Evolutionary conservation across 2,329 filamentous ascomycete species (phyloP), one percentile per base, ranked within the genome.

Genomic region (Purpureocillium takamizusanense): DNA sequence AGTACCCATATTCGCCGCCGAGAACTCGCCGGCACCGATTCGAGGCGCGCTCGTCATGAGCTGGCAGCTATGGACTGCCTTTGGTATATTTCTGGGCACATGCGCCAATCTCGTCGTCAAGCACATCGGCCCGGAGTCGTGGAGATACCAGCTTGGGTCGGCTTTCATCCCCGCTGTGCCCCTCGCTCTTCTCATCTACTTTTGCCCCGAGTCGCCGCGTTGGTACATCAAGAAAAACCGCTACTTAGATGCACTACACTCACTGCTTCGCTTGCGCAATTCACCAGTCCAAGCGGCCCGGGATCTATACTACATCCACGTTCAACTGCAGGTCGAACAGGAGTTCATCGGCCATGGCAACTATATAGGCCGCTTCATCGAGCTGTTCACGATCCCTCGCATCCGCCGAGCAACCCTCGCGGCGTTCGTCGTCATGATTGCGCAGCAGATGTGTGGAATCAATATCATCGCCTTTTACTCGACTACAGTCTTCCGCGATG

Each of bases 1-100:
- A 25, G 81, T 86, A 2, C 84, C 85, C 0, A 79, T 89, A 21
- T 89, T 85, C 49, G 79, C 82, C 0, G 83, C 84, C 2, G 84
- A 89, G 57, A 84, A 77, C 40, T 74, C 79, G 0, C 83, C 83
- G 0, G 78, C 82, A 2, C 57, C 68, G 2, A 80, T 87, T 39
- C 76, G 83, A 53, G 83, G 83, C 46, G 83, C 81, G 7, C 67
- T 92, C 14, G 83, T 89, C 45, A 90, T 90, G 84, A 80, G 79
- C 45, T 90, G 85, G 84, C 63, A 89, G 60, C 65, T 83, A 57
- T 83, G 78, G 75, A 78, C 71, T 3, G 71, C 72, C 2, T 75
- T 79, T 50, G 76, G 76, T 33, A 78, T 79, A 45, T 70, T 77
- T 47, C 59, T 78, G 13, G 79, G 79, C 23, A 81, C 73, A 37